Evolutionary conservation across 345 rosid genomes (phyloP).

Genomic region (Punica granatum): DNA sequence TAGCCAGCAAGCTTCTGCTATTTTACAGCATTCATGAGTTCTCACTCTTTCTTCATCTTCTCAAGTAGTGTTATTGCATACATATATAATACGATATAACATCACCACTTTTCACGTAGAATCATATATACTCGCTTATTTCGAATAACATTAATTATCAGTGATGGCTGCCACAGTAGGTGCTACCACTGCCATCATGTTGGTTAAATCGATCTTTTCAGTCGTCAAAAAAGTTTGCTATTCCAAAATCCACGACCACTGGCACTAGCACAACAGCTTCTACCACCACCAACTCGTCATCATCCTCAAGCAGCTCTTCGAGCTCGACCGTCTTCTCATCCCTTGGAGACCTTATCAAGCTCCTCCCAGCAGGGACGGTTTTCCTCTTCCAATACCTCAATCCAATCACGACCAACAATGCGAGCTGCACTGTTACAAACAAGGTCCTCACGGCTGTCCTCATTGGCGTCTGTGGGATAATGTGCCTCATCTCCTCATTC

Average conservation of each 20-base stretch:
- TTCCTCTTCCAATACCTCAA: slow-evolving; percentile 72
- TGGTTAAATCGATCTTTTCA: not conserved
- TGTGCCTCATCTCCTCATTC: slow-evolving; percentile 56
- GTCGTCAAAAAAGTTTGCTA: not conserved
- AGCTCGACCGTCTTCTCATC: slow-evolving; percentile 31
- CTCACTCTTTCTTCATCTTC: not conserved
- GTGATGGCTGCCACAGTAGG: not conserved
- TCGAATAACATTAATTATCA: not conserved
- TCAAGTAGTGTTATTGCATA: not conserved
- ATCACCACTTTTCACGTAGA: no score
- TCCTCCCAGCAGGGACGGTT: slow-evolving; percentile 87
- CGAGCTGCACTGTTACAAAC: slow-evolving; percentile 43
- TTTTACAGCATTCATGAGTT: no score
- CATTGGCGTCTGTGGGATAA: slow-evolving; percentile 50
- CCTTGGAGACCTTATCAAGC: slow-evolving; percentile 59
- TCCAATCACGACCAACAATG: slow-evolving; percentile 67
- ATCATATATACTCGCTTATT: no score
- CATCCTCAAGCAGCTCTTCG: slow-evolving; percentile 6
- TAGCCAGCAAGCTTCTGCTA: no score
- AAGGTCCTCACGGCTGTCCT: slow-evolving; percentile 51
- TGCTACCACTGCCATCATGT: not conserved
- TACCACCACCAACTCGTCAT: not conserved
- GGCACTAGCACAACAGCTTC: not conserved
- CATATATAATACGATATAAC: no score
- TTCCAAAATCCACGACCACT: not conserved